Evolutionary conservation across 129 eudicot species (phyloP), one percentile per base, ranked within the genome.

Genomic region (Flaveria trinervia): DNA sequence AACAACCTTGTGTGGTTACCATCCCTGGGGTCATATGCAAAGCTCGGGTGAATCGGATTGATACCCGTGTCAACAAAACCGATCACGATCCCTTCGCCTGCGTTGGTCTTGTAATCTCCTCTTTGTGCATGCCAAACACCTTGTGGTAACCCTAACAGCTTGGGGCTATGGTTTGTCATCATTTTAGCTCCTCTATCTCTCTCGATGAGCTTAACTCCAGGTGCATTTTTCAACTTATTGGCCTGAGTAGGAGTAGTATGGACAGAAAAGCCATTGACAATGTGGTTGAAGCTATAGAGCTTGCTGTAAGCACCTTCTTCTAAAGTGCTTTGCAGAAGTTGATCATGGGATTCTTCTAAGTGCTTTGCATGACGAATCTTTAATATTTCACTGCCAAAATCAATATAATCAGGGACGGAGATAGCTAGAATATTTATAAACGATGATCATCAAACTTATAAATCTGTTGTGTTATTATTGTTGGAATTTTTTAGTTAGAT

Each of bases 61-160:
- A 95, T 95, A 15, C 99, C 99, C 1, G 99, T 67, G 61, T 95
- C 99, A 16, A 95, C 80, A 69, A 95, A 80, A 28, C 99, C 99
- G 11, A 95, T 95, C 60, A 95, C 92, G 30, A 95, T 85, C 33
- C 99, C 99, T 76, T 95, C 94, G 10, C 97, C 97, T 3, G 87
- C 97, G 62, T 86, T 80, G 26, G 60, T 84, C 14, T 74, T 11
- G 9, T 45, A 11, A 45, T 45, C 77, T 6, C 88, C 89, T 75
- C 92, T 89, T 74, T 72, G 43, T 11, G 85, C 70, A 18, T 85
- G 73, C 99, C 99, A 95, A 54, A 91, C 90, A 52, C 83, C 78
- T 84, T 79, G 65, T 0, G 94, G 87, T 64, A 95, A 25, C 68
- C 84, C 89, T 67, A 95, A 69, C 62, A 86, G 86, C 49, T 91